Evolutionary conservation across 2,329 filamentous ascomycete species (phyloP), one percentile per base, ranked within the genome.

Genomic region (Diaporthe australafricana): DNA sequence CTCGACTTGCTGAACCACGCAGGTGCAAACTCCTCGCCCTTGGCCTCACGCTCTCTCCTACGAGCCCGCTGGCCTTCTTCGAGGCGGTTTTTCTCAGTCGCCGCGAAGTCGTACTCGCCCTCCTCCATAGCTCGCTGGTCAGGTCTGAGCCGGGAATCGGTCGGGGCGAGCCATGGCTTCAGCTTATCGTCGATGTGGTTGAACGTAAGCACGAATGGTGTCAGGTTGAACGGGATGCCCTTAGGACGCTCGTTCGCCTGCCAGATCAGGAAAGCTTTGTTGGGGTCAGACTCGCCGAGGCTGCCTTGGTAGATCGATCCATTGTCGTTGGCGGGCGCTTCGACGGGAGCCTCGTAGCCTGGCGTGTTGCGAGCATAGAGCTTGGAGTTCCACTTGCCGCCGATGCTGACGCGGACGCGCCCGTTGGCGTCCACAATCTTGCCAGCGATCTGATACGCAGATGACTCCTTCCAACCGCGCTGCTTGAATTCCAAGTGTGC

Each of bases 121-220:
- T 98, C 95, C 81, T 99, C 96, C 96, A 99, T 99, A 2, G 96
- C 96, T 14, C 96, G 89, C 84, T 99, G 96, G 81, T 99, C 96
- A 0, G 96, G 96, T 38, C 96, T 89, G 40, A 98, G 86, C n/a
- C 96, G 89, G 1, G 96, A 97, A 81, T 99, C 96, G 0, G 96
- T 99, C 0, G 96, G 96, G 47, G 96, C 93, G 20, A 99, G 84
- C 83, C 92, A 90, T 5, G 92, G 89, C 66, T 84, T 86, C 22
- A 99, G 87, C n/a, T 89, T 86, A n/a, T 97, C 94, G 68, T 96
- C 93, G 63, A 98, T 87, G 75, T 95, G 94, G 83, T 99, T 99
- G 75, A 99, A 92, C 0, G 95, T 97, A 72, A 99, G 88, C 17
- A 95, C 96, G 79, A 99, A 89, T 0, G 96, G 96, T 0, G 96